A percentile compares a stretch with the other conserved stretches of the same genome.
Evolutionary conservation across 768 basidiomycete genomes (phyloP).

Genomic region (Amylocystis lapponica): DNA sequence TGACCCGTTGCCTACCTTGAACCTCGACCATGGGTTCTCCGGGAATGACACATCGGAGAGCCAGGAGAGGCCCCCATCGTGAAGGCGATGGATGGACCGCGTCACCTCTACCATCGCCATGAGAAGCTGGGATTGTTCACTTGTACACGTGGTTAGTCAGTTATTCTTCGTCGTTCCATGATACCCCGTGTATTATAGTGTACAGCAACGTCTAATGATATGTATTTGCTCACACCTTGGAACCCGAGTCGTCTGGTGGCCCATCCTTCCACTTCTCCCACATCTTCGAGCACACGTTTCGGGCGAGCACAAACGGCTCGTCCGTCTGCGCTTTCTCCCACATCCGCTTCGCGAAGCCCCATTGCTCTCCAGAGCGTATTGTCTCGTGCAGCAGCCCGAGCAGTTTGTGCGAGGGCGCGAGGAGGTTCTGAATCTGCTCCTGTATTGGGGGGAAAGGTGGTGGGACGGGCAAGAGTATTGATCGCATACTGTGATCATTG

Average conservation of each 20-base stretch:
- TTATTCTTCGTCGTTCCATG: too few relatives aligned
- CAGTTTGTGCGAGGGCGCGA: slow-evolving; percentile 50
- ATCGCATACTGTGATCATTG: slow-evolving; percentile 13
- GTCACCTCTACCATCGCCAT: too few relatives aligned
- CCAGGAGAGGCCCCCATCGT: too few relatives aligned
- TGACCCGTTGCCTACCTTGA: slow-evolving; percentile 14
- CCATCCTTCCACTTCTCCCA: slow-evolving; percentile 32
- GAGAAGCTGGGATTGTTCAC: too few relatives aligned
- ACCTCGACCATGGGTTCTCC: slow-evolving; percentile 1
- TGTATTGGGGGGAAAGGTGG: slow-evolving; percentile 49
- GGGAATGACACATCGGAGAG: not conserved
- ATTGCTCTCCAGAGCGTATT: slow-evolving; percentile 51
- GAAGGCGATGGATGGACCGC: too few relatives aligned
- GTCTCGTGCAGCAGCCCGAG: slow-evolving; percentile 49
- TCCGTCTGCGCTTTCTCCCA: slow-evolving; percentile 61
- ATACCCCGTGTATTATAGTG: too few relatives aligned
- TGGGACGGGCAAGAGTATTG: slow-evolving; percentile 54
- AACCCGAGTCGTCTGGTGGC: slow-evolving; percentile 13
- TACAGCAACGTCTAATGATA: too few relatives aligned
- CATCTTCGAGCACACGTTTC: slow-evolving; percentile 33
- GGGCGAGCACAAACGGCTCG: slow-evolving; percentile 47
- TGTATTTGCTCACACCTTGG: too few relatives aligned
- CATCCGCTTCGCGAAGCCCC: slow-evolving; percentile 47
- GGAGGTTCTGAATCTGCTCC: slow-evolving; percentile 46
- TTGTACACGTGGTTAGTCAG: too few relatives aligned